These are phyloP conservation scores for Sporothrix globosa DNA, from an alignment of 2,329 filamentous ascomycete genomes.

Conservation along the genomic window DNA sequence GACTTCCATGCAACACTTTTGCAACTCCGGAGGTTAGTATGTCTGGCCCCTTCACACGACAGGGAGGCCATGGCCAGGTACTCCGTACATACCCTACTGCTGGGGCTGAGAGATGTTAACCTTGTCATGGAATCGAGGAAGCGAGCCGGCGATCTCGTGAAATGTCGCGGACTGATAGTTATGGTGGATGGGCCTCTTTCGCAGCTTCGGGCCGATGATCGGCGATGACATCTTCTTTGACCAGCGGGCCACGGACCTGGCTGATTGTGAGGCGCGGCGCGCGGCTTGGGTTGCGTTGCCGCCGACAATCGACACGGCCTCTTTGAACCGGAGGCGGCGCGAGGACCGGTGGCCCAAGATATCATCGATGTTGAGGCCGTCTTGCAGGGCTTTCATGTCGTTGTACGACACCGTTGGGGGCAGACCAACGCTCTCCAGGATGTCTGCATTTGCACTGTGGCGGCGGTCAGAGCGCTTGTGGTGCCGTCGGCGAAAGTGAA, in stretches of 20 bases:
- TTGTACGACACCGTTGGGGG: slow-evolving; percentile 35
- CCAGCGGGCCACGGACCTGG: slow-evolving; percentile 12
- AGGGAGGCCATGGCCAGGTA: background rate
- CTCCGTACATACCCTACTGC: background rate
- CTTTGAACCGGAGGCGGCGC: slow-evolving; percentile 19
- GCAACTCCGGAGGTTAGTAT: background rate
- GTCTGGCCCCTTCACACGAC: too few species aligned
- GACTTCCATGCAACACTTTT: background rate
- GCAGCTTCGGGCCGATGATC: background rate
- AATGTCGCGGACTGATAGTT: background rate
- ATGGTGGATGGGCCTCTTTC: background rate
- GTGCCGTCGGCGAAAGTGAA: background rate
- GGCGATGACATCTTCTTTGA: slow-evolving; percentile 10
- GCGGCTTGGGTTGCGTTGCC: slow-evolving; percentile 23
- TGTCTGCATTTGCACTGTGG: slow-evolving; percentile 36
- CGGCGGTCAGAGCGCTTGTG: slow-evolving; percentile 30
- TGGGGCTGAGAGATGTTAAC: background rate
- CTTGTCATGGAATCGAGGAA: background rate
- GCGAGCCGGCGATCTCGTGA: too few species aligned
- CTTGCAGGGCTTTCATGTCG: slow-evolving; percentile 35
- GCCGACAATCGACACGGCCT: slow-evolving; percentile 8
- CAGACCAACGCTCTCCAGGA: slow-evolving; percentile 34
- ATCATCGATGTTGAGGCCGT: slow-evolving; percentile 26
- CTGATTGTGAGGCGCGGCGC: slow-evolving; percentile 1
- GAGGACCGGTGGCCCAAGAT: slow-evolving; percentile 25